Evolutionary conservation across 2,329 filamentous ascomycete genomes (phyloP), one percentile per base, ranked within the genome.

Genomic region (Pseudogymnoascus sp.): DNA sequence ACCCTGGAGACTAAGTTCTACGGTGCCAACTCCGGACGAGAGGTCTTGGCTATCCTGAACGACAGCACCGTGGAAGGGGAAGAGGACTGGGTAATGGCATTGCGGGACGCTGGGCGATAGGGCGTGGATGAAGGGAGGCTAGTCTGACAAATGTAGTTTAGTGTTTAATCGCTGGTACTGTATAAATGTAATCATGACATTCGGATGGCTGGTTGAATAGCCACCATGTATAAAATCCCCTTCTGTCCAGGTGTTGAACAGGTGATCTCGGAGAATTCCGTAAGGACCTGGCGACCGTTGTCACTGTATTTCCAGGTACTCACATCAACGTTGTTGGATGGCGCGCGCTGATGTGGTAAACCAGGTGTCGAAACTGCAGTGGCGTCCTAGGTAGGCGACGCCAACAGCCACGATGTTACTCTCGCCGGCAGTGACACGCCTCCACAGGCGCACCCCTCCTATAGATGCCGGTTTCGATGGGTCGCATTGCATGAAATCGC

Each of bases 1-100:
- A 72, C 73, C 6, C 68, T 85, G 1, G 84, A 86, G 70, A 75
- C 75, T 10, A 79, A 74, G 63, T 72, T 84, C 1, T 81, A 82
- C 64, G 78, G 78, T 4, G 70, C 64, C 29, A 21, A 66, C 65
- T 1, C 44, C 63, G 56, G 69, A 61, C n/a, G 60, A 64, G 3
- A 62, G 65, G 35, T 61, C 26, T 26, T 61, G 35, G 38, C 35
- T 1, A 42, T 61, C 33, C 33, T 61, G 13, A 38, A 42, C 14
- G 59, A 61, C 7, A 31, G 59, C 21, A 26, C 38, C 33, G 38
- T 40, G 19, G 38, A 38, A 24, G 38, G 38, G 7, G 59, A 61
- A 24, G 59, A 61, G 26, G 59, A 61, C 19, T 61, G 33, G 33
- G 11, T 61, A n/a, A 16, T 40, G 19, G 59, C 35, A 26, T 61